Evolutionary conservation across 805 yeast genomes (phyloP).

Genomic region (Suhomyces canberraensis): DNA sequence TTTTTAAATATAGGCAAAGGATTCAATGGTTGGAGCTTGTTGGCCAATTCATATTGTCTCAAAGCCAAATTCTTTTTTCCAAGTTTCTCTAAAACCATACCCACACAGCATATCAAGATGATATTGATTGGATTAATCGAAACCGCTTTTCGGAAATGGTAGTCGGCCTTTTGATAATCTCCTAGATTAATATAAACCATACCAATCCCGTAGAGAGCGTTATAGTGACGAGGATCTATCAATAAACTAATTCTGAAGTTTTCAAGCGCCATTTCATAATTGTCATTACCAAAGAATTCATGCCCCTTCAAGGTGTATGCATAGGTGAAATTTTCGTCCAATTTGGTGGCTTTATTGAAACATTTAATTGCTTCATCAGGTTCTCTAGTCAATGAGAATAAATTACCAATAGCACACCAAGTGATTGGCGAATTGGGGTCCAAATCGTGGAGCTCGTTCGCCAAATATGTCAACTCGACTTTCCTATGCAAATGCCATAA

Average conservation of each 20-base stretch:
- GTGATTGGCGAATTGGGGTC: constrained; percentile 71
- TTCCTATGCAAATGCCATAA: constrained; percentile 91
- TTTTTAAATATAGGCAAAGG: constrained; percentile 85
- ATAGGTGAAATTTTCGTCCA: constrained; percentile 71
- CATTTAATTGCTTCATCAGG: constrained; percentile 88
- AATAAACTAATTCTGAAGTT: constrained; percentile 77
- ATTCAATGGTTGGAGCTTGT: constrained; percentile 77
- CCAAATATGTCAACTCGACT: constrained; percentile 71
- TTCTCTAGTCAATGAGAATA: constrained; percentile 77
- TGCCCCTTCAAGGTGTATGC: constrained; percentile 94
- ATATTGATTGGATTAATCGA: constrained; percentile 88
- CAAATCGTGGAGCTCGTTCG: constrained; percentile 72
- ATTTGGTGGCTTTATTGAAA: constrained; percentile 70
- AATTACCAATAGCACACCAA: constrained; percentile 90
- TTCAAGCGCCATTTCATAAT: constrained; percentile 83
- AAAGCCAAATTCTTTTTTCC: constrained; percentile 70
- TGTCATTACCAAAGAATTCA: constrained; percentile 83
- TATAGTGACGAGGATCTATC: constrained; percentile 79
- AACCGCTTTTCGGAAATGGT: constrained; percentile 82
- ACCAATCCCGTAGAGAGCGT: constrained; percentile 94
- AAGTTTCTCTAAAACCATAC: constrained; percentile 83
- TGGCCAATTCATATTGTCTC: constrained; percentile 77
- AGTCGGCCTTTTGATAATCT: constrained; percentile 76
- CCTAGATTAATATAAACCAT: constrained; percentile 89
- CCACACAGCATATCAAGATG: constrained; percentile 87